Evolutionary conservation across 345 rosid species (phyloP).

Genomic region (Camelina sativa): DNA sequence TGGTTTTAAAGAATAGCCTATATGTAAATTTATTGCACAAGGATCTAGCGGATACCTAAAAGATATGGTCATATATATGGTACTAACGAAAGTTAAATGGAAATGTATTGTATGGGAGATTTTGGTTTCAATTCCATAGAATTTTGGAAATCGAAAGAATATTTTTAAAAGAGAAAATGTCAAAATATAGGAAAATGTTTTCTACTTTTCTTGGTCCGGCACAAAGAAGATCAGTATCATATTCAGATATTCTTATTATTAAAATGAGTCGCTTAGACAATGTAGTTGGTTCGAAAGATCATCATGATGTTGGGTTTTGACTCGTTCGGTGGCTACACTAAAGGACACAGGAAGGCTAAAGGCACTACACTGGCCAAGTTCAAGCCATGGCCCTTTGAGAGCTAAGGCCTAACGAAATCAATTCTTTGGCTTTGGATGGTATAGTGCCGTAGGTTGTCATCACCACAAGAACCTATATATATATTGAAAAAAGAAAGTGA

Average conservation of each 20-base stretch:
- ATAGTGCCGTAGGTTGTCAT: slow-evolving; percentile 57
- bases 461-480: background rate
- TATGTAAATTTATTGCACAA: too few relatives aligned
- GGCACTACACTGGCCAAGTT: slow-evolving; percentile 51
- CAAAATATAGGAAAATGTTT: too few relatives aligned
- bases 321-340: slow-evolving; percentile 43
- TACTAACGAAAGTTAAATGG: too few relatives aligned
- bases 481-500: slow-evolving; percentile 13
- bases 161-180: too few relatives aligned
- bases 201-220: too few relatives aligned
- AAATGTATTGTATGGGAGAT: too few relatives aligned
- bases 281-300: slow-evolving; percentile 56
- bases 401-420: slow-evolving; percentile 48
- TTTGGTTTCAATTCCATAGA: too few relatives aligned
- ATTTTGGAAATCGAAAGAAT: too few relatives aligned
- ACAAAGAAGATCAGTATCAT: too few relatives aligned
- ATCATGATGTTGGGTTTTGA: slow-evolving; percentile 44
- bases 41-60: too few relatives aligned
- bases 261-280: slow-evolving; percentile 5
- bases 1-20: background rate
- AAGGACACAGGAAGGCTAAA: slow-evolving; percentile 49
- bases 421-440: slow-evolving; percentile 56
- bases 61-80: too few relatives aligned
- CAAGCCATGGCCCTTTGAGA: slow-evolving; percentile 60
- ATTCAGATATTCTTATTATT: too few relatives aligned